A percentile compares a stretch with the other conserved stretches of the same genome.
These are phyloP conservation scores for Harringtonia lauricola DNA, from an alignment of 2,329 filamentous ascomycete genomes.

Conservation along the genomic window DNA sequence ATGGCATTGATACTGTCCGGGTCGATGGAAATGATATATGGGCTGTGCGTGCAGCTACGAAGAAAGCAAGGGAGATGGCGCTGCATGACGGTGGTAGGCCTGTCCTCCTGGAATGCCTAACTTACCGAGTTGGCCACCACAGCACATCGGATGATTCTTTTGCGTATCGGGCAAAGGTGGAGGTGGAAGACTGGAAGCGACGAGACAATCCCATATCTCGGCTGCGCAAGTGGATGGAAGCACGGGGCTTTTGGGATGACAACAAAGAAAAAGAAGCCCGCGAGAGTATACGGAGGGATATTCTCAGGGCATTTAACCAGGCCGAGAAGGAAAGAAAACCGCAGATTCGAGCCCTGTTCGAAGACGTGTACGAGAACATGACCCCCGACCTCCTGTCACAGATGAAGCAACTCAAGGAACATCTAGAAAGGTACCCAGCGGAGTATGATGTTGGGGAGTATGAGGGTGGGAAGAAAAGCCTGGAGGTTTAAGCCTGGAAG, in stretches of 20 bases:
- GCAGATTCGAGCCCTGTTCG: slow-evolving; percentile 61
- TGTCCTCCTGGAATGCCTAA: slow-evolving; percentile 89
- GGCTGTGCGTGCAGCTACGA: slow-evolving; percentile 60
- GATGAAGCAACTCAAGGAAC: slow-evolving; percentile 60
- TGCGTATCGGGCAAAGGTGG: slow-evolving; percentile 83
- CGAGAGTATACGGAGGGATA: slow-evolving; percentile 34
- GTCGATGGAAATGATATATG: slow-evolving; percentile 78
- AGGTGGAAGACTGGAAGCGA: slow-evolving; percentile 79
- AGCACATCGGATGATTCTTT: slow-evolving; percentile 96
- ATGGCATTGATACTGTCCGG: slow-evolving; percentile 74
- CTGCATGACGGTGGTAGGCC: slow-evolving; percentile 71
- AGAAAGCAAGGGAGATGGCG: slow-evolving; percentile 63
- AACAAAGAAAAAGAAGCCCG: slow-evolving; percentile 53
- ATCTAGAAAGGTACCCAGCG: slow-evolving; percentile 75
- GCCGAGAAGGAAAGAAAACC: slow-evolving; percentile 78
- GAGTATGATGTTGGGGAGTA: slow-evolving; percentile 62
- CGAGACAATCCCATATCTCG: slow-evolving; percentile 26
- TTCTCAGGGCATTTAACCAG: slow-evolving; percentile 73
- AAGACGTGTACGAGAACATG: slow-evolving; percentile 80
- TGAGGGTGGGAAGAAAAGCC: slow-evolving; percentile 19
- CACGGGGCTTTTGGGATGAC: slow-evolving; percentile 74
- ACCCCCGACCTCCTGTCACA: slow-evolving; percentile 54
- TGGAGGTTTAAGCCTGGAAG: slow-evolving; percentile 10
- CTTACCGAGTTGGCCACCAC: slow-evolving; percentile 92
- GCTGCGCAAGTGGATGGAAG: slow-evolving; percentile 62